Percentiles rank a stretch among this genome's conserved stretches.
Evolutionary conservation across 176 grass and related monocot genomes (phyloP).

Genomic region (Ananas comosus): DNA sequence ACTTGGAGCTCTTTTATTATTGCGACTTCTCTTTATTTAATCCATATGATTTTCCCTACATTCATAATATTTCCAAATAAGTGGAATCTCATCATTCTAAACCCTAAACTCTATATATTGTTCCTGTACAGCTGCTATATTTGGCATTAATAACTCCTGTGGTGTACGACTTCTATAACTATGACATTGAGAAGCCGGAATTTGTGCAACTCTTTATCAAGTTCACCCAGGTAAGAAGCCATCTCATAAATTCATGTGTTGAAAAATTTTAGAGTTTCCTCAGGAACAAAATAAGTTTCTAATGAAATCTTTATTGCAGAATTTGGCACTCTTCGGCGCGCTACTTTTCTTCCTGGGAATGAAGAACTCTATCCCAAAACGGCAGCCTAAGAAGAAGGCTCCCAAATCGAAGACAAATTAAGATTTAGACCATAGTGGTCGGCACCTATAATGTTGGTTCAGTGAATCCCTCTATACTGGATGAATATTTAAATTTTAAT

Average conservation of each 20-base stretch:
- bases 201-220: slow-evolving; percentile 43
- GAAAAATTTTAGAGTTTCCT: too few relatives aligned
- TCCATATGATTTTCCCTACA: too few relatives aligned
- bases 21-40: neutral
- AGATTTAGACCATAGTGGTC: slow-evolving; percentile 12
- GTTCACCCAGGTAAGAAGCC: slow-evolving; percentile 42
- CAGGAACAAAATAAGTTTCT: neutral
- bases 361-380: slow-evolving; percentile 77
- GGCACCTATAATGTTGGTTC: too few relatives aligned
- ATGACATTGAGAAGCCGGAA: slow-evolving; percentile 38
- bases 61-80: too few relatives aligned
- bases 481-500: too few relatives aligned
- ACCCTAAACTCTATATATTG: neutral
- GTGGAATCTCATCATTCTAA: too few relatives aligned
- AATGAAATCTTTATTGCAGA: slow-evolving; percentile 28
- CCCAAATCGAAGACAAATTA: slow-evolving; percentile 67
- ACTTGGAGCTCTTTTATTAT: neutral
- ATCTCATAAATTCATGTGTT: too few relatives aligned
- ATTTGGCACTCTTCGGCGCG: slow-evolving; percentile 69
- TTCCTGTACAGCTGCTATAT: slow-evolving; percentile 44
- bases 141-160: slow-evolving; percentile 46
- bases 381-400: slow-evolving; percentile 54
- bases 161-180: slow-evolving; percentile 58
- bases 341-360: slow-evolving; percentile 85
- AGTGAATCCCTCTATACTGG: too few relatives aligned